Percentiles rank a stretch among this genome's conserved stretches.
phyloP scores from a whole-genome alignment of 495 filamentous ascomycete species.

The Neurospora intermedia region DNA sequence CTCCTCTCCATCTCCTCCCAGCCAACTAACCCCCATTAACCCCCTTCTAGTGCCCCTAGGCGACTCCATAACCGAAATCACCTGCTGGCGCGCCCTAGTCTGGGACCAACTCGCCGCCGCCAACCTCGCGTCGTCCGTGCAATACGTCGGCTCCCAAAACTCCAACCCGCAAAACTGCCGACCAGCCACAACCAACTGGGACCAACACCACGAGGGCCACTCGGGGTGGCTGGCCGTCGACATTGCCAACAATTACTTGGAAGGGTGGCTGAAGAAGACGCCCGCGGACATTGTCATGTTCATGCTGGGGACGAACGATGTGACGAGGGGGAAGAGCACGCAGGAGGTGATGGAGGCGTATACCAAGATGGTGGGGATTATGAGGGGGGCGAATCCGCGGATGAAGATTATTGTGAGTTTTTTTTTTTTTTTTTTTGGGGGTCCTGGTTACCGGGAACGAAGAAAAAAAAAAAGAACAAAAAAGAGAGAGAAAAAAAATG shows the following conservation, averaged over 20 bases:
- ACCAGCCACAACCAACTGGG: conserved; percentile 17
- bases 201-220: conserved; percentile 35
- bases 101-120: conserved; percentile 26
- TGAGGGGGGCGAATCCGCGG: conserved; percentile 24
- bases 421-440: too few relatives aligned
- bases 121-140: conserved; percentile 16
- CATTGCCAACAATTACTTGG: conserved; percentile 33
- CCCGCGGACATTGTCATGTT: conserved; percentile 34
- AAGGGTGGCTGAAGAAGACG: conserved; percentile 25
- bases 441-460: too few relatives aligned
- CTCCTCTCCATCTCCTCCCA: background rate
- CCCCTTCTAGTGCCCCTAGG: conserved; percentile 26
- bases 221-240: conserved; percentile 33
- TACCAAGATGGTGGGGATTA: conserved; percentile 25
- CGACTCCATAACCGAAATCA: conserved; percentile 33
- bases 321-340: conserved; percentile 14
- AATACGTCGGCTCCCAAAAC: conserved; percentile 33
- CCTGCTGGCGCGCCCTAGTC: conserved; percentile 30
- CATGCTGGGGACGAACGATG: conserved; percentile 37
- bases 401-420: conserved; percentile 27
- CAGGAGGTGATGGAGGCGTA: conserved; percentile 29
- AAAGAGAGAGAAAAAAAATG: too few relatives aligned
- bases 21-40: background rate
- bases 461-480: too few relatives aligned
- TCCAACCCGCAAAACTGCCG: conserved; percentile 26